A percentile compares a stretch with the other conserved stretches of the same genome.
Conservation (phyloP, 2,329 filamentous ascomycete genomes). For the Rutstroemia sydowiana region DNA sequence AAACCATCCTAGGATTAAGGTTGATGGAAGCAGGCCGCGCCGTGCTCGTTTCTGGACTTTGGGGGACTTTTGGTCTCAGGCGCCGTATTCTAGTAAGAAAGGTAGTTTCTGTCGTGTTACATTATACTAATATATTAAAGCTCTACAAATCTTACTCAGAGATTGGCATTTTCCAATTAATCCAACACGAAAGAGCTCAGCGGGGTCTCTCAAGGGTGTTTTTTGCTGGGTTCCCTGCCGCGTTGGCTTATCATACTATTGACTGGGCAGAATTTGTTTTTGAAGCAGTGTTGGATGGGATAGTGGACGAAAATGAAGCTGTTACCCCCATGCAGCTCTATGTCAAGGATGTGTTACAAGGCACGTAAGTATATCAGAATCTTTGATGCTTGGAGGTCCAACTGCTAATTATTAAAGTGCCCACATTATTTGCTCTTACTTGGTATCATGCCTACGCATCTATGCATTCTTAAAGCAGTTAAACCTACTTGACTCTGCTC, state of each 20-base stretch:
- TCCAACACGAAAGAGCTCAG: conserved; percentile 20
- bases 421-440: background rate
- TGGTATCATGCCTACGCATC: background rate
- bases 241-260: conserved; percentile 24
- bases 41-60: conserved; percentile 26
- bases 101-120: background rate
- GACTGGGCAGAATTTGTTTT: conserved; percentile 22
- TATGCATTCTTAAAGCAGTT: background rate
- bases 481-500: background rate
- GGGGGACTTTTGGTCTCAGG: conserved; percentile 29
- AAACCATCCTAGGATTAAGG: conserved; percentile 25
- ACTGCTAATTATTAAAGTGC: background rate
- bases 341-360: background rate
- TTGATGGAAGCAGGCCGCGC: conserved; percentile 25
- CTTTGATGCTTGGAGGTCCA: background rate
- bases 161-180: conserved; percentile 20
- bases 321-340: background rate
- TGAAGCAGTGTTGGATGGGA: conserved; percentile 19
- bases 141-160: conserved; percentile 28
- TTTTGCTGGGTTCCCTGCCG: conserved; percentile 25
- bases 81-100: conserved; percentile 26
- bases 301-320: conserved; percentile 16
- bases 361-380: background rate
- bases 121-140: conserved; percentile 14
- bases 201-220: conserved; percentile 19